Base-by-base conservation (phyloP, 768 basidiomycete species). In the Hericium alpestre region DNA sequence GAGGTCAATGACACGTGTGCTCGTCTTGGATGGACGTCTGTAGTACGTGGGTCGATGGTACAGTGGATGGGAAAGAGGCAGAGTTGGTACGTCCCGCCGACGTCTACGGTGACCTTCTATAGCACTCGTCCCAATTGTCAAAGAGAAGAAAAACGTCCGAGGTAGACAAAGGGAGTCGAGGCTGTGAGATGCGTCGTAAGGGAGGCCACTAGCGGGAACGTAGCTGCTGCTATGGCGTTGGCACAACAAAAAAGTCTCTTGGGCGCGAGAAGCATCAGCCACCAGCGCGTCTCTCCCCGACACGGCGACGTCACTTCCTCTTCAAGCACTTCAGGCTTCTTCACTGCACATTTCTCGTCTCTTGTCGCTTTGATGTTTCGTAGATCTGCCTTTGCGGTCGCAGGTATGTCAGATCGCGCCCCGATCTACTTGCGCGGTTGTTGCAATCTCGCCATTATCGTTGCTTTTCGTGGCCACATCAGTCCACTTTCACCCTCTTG, bases 221-320 rank as follows among this genome's bases (percentile, higher is more conserved):
- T 27, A 40, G 53, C 51, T 37, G 51, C 20, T 43, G 20, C 41
- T 43, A 18, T 15, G 16, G 41, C 22, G 22, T 22, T 15, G 37
- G 39, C 40, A 22, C 53, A 54, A 54, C 53, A 25, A 40, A 54
- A 54, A 54, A 43, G 53, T 12, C 16, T n/a, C 40, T 22, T 38
- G 32, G 38, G 52, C 37, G 52, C 52, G 52, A 39, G 52, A 53
- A 38, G 32, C 53, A 25, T 43, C 53, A 54, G 53, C 53, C 53
- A 54, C 53, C 40, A 20, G 32, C 53, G 53, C 53, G 53, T 54
- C 40, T 27, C 20, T 25, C 25, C 11, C n/a, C 16, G 23, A 16
- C 51, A 5, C 23, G 12, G 18, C 51, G 9, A 32, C 51, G 25
- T n/a, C 27, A 7, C 12, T 8, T 23, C 27, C 3, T 25, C 22